Base-by-base conservation (phyloP, 2,329 filamentous ascomycete genomes). In the Magnaporthales sp. region DNA sequence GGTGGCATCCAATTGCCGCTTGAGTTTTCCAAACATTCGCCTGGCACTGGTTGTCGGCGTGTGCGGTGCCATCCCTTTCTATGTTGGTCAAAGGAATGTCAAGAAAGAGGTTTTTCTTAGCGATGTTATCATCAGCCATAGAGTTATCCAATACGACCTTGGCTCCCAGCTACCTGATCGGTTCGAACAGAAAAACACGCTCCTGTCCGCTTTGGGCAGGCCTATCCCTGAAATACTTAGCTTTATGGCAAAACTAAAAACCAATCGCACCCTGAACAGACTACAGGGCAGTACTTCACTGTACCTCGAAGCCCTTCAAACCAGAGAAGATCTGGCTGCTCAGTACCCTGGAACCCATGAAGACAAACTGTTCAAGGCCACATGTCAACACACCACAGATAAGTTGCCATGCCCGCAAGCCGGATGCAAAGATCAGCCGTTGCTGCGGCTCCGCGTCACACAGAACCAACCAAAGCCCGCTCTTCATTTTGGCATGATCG, bases 401-500 rank as follows among this genome's bases (percentile, higher is more conserved):
- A 27, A 32, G 26, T 32, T 63, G 3, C 13, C 38, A 13, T 69
- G 68, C 38, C 24, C 62, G 1, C 65, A 69, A 3, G 24, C 68
- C 6, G 65, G 68, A 1, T 71, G 68, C 32, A 66, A 68, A n/a
- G 67, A 22, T 11, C 22, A 56, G 7, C 46, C 69, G 8, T 65
- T 71, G 6, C 27, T 24, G 22, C 67, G 68, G n/a, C 62, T 24
- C 13, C 67, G 68, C n/a, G n/a, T 64, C 68, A n/a, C 66, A 67
- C 6, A 61, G 9, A 24, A 54, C 38, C 24, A 51, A 15, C 32
- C 38, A n/a, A 15, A 24, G 61, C 66, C 66, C 15, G 27, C 19
- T 2, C 65, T 70, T 19, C 64, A 68, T 26, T n/a, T 73, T 29
- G 72, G 70, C 0, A 31, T 67, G 10, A 73, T 81, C 19, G 78